Conservation (phyloP, 2,329 filamentous ascomycete genomes). For the Hypoxylon sp. region DNA sequence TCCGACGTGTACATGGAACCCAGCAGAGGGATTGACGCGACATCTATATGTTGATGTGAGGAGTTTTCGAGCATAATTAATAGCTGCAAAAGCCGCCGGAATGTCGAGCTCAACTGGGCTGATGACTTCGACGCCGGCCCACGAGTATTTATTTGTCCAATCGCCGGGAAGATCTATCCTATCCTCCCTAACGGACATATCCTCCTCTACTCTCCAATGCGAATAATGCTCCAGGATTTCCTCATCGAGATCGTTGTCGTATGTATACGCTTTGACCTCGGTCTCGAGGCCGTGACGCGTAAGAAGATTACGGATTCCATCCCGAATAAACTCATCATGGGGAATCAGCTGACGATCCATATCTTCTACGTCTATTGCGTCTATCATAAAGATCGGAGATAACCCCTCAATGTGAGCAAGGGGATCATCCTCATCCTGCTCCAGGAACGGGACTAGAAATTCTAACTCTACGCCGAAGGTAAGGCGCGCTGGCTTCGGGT, state of each 20-base stretch:
- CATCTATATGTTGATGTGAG: constrained; percentile 20
- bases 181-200: too few species aligned
- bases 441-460: constrained; percentile 34
- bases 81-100: constrained; percentile 25
- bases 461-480: constrained; percentile 45
- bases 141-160: constrained; percentile 7
- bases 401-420: constrained; percentile 9
- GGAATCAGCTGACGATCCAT: neutral
- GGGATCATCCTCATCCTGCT: neutral
- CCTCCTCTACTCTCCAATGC: neutral
- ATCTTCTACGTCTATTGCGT: neutral
- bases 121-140: constrained; percentile 33
- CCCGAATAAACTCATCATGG: neutral
- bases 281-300: neutral
- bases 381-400: constrained; percentile 21
- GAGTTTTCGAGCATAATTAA: constrained; percentile 36
- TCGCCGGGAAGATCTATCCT: too few species aligned
- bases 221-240: neutral
- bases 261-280: neutral
- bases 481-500: constrained; percentile 2
- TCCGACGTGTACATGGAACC: constrained; percentile 47
- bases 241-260: neutral
- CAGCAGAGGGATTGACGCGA: constrained; percentile 35
- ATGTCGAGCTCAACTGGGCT: constrained; percentile 30
- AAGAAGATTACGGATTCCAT: constrained; percentile 6